These are phyloP conservation scores for Volvox carteri DNA, from an alignment of 163 green algal genomes.

Conservation along the genomic window DNA sequence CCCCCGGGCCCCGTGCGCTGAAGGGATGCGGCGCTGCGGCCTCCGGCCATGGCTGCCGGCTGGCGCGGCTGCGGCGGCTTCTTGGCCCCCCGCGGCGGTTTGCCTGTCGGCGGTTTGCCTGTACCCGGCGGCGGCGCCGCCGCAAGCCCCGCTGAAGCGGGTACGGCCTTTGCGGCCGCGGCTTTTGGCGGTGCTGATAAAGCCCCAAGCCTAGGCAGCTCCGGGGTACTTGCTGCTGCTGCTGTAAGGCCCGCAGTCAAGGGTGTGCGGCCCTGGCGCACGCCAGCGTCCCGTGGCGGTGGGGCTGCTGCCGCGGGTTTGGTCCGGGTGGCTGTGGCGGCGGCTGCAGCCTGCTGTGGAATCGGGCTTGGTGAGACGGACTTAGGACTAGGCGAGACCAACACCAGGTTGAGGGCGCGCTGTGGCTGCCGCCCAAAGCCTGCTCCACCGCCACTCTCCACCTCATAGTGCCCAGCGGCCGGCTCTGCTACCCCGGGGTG, in stretches of 20 bases:
- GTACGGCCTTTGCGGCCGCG: neutral
- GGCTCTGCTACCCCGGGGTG: too few relatives aligned
- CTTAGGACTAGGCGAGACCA: conserved; percentile 26
- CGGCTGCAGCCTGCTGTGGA: neutral
- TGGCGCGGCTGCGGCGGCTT: neutral
- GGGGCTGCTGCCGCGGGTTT: too few relatives aligned
- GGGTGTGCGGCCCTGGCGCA: neutral
- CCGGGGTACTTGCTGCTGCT: neutral
- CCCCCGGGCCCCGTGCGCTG: neutral
- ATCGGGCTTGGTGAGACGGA: neutral
- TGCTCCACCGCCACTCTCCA: neutral
- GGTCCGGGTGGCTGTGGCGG: neutral
- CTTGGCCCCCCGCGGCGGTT: neutral
- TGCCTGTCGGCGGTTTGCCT: neutral
- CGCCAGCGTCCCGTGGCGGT: neutral
- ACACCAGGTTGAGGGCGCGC: conserved; percentile 11
- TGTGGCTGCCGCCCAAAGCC: neutral
- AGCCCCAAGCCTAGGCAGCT: neutral
- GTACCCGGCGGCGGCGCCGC: neutral
- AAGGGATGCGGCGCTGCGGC: neutral
- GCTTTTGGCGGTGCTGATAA: neutral
- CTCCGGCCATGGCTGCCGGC: neutral
- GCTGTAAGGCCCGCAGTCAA: neutral
- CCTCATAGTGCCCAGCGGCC: neutral
- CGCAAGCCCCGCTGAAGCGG: neutral